Conservation (phyloP, 306 rosid species). For the Trichosanthes truncata region DNA sequence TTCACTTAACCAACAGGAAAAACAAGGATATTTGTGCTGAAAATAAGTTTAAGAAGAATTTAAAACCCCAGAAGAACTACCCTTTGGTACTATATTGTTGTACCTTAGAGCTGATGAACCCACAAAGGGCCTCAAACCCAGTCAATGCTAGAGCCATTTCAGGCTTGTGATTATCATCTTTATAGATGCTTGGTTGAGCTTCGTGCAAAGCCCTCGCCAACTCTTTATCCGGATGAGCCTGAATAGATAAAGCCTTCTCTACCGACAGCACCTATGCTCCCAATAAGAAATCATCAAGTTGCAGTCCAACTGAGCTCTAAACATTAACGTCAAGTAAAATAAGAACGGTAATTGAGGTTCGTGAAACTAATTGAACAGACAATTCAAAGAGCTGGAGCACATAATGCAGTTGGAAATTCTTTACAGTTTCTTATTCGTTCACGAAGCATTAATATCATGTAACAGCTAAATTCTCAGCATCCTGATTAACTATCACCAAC, state of each 20-base stretch:
- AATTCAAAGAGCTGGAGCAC: neutral
- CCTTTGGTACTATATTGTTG: neutral
- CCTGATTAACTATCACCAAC: neutral
- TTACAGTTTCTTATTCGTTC: neutral
- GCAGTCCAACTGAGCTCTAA: constrained; percentile 9
- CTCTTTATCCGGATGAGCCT: constrained; percentile 35
- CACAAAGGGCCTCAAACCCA: constrained; percentile 32
- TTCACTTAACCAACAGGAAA: neutral
- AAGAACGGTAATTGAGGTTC: neutral
- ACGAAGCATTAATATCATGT: neutral
- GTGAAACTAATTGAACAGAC: neutral
- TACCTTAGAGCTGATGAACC: constrained; percentile 30
- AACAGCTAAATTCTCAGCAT: neutral
- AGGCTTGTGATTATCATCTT: constrained; percentile 34
- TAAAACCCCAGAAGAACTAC: neutral
- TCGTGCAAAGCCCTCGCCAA: constrained; percentile 26
- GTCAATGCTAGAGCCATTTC: constrained; percentile 37
- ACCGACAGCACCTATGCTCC: constrained; percentile 28
- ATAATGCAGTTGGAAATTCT: neutral
- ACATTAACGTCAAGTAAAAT: neutral
- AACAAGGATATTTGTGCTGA: neutral
- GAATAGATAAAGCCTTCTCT: constrained; percentile 28
- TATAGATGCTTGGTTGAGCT: constrained; percentile 21
- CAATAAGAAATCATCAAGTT: constrained; percentile 5
- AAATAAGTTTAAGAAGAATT: neutral